Conservation (phyloP, 2,329 filamentous ascomycete species). For the Penicillium vulpinum region DNA sequence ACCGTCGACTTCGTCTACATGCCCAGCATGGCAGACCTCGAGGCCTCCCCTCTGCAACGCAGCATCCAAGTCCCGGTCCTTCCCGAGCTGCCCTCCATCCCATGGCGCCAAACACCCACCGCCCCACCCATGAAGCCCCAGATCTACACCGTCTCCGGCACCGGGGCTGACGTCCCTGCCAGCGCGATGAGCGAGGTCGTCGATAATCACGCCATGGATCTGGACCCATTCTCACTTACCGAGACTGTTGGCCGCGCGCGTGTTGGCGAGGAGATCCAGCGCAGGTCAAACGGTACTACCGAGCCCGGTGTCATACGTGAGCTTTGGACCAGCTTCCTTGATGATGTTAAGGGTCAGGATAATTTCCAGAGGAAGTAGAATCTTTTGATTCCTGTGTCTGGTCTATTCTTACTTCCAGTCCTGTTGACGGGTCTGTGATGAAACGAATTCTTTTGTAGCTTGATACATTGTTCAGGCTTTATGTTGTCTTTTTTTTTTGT, state of each 20-base stretch:
- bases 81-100: conserved; percentile 40
- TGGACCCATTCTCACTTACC: conserved; percentile 59
- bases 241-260: conserved; percentile 48
- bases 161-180: conserved; percentile 45
- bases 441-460: neutral
- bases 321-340: conserved; percentile 39
- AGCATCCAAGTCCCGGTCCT: conserved; percentile 54
- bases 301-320: conserved; percentile 36
- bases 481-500: conserved; percentile 1
- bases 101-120: conserved; percentile 22
- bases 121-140: conserved; percentile 53
- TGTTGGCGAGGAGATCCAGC: conserved; percentile 36
- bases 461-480: neutral
- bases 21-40: conserved; percentile 52
- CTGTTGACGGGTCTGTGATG: conserved; percentile 14
- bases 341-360: conserved; percentile 40
- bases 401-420: neutral
- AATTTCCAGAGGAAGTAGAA: conserved; percentile 20
- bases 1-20: conserved; percentile 66
- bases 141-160: conserved; percentile 55
- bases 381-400: neutral
- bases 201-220: conserved; percentile 57
- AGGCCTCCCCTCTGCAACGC: conserved; percentile 36
- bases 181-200: conserved; percentile 60
- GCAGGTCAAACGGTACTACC: conserved; percentile 36